Percentiles rank a stretch among this genome's conserved stretches.
Conservation (phyloP, 768 basidiomycete genomes). For the Lepiota subincarnata region DNA sequence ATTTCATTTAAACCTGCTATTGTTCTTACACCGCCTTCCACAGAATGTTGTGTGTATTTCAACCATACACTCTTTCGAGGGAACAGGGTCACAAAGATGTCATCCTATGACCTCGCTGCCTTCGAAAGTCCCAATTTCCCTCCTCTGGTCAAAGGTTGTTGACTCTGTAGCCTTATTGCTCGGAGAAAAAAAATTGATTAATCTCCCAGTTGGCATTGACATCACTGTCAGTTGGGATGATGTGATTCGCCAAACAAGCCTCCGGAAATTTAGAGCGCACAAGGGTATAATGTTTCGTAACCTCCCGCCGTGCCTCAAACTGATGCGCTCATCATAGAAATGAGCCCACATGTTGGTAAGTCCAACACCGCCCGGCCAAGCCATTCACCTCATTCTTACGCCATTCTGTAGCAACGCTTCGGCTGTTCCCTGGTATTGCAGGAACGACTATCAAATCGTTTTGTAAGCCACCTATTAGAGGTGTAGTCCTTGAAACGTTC, state of each 20-base stretch:
- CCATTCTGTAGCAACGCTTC: slow-evolving; percentile 58
- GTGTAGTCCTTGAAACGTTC: slow-evolving; percentile 87
- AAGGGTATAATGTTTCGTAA: slow-evolving; percentile 46
- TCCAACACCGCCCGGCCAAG: slow-evolving; percentile 7
- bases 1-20: background rate
- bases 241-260: slow-evolving; percentile 76
- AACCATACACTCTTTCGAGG: slow-evolving; percentile 86
- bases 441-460: slow-evolving; percentile 71
- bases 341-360: slow-evolving; percentile 80
- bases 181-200: slow-evolving; percentile 11
- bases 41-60: slow-evolving; percentile 86
- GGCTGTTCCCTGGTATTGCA: slow-evolving; percentile 86
- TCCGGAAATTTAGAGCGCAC: slow-evolving; percentile 77
- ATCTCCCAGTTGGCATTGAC: slow-evolving; percentile 73
- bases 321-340: slow-evolving; percentile 38
- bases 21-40: background rate
- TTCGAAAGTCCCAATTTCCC: slow-evolving; percentile 84
- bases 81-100: slow-evolving; percentile 78
- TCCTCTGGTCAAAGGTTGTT: slow-evolving; percentile 72
- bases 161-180: background rate
- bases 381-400: slow-evolving; percentile 2
- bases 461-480: slow-evolving; percentile 66
- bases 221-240: slow-evolving; percentile 87
- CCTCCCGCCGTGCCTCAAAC: background rate
- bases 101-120: slow-evolving; percentile 79